Base-by-base conservation (phyloP, 176 grass and related monocot species). In the Luzula sylvatica region DNA sequence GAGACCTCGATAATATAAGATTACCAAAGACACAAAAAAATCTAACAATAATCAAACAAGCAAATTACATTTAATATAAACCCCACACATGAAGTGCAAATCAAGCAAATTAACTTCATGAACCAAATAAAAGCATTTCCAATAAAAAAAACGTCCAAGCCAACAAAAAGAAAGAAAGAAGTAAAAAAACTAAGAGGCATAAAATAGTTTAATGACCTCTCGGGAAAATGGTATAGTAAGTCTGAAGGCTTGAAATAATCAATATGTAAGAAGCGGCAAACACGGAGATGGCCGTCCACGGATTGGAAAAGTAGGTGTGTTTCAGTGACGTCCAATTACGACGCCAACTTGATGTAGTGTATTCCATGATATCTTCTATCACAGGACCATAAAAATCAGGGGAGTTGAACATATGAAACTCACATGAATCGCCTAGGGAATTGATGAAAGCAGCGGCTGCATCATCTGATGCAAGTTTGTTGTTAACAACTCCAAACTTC, bases 251-350 rank as follows among this genome's bases (percentile, higher is more conserved):
- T 2, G 66, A 21, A 17, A 70, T 32, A 7, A 30, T n/a, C 4
- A 70, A 12, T 6, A 58, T 0, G n/a, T 21, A 4, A 3, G 8
- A 6, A 15, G 40, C 66, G n/a, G 7, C 52, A 8, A 70, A 20
- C 2, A 70, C 0, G 15, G 53, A 70, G 14, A 70, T 58, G 12
- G 11, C 0, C 0, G 12, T 11, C 66, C 52, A 57, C 35, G 66
- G 52, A 46, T 20, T 69, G 14, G n/a, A 42, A 20, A 56, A 56
- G 65, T 55, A 68, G 19, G 15, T 21, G 50, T 55, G 65, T n/a
- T 15, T 12, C 38, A 69, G 47, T 46, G 29, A 21, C 20, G 14
- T 8, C 19, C 15, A 29, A 9, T 7, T 8, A 25, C 1, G 2
- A 18, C 11, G 45, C 65, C 50, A 57, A 11, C 11, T 20, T 3